These are phyloP conservation scores for Vigna angularis DNA, from an alignment of 306 rosid genomes.

Conservation along the genomic window DNA sequence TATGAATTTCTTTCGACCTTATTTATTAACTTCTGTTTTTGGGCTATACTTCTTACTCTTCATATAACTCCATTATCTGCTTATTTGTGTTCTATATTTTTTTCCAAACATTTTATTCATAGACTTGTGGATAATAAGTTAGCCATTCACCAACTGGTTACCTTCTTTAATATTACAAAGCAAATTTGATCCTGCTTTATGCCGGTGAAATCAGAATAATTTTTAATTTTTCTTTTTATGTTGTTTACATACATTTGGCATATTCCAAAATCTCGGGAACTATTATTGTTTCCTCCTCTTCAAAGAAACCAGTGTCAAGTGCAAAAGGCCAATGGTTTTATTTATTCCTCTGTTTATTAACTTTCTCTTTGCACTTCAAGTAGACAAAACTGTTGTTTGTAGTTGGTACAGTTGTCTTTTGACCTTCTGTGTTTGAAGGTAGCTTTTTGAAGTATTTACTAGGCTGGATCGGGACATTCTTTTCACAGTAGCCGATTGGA, in stretches of 20 bases:
- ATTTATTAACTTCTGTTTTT: slow-evolving; percentile 3
- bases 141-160: slow-evolving; percentile 33
- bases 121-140: slow-evolving; percentile 4
- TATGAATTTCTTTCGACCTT: slow-evolving; percentile 49
- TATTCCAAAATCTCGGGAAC: not conserved
- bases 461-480: not conserved
- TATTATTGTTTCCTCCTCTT: not conserved
- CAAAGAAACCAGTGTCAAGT: not conserved
- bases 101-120: slow-evolving; percentile 1
- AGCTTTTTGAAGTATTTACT: slow-evolving; percentile 17
- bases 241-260: not conserved
- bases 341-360: not conserved
- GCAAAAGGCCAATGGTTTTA: slow-evolving; percentile 5
- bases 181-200: not conserved
- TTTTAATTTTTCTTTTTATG: not conserved
- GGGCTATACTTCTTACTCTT: slow-evolving; percentile 11
- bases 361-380: slow-evolving; percentile 5
- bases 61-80: not conserved
- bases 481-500: not conserved
- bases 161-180: not conserved
- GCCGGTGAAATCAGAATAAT: not conserved
- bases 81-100: slow-evolving; percentile 14
- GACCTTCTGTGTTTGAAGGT: slow-evolving; percentile 11
- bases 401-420: not conserved
- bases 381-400: slow-evolving; percentile 18